phyloP scores from a whole-genome alignment of 129 eudicot species.

The Mikania micrantha region DNA sequence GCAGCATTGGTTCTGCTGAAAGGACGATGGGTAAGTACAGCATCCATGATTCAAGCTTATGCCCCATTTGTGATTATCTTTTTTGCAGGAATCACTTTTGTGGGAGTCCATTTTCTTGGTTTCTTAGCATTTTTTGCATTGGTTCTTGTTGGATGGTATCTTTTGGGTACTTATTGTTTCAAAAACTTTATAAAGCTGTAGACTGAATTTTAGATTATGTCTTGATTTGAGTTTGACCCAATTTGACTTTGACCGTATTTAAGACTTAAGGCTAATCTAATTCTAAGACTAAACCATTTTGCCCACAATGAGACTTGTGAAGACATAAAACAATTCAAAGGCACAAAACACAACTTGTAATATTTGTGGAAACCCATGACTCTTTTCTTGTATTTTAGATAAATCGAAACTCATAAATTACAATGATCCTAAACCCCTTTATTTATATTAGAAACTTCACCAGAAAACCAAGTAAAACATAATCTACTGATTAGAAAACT shows the following conservation, averaged over 20 bases:
- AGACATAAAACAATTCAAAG: no score
- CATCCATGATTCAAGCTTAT: slow-evolving; percentile 42
- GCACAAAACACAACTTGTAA: no score
- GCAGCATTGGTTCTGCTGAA: slow-evolving; percentile 63
- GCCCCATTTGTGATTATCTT: slow-evolving; percentile 57
- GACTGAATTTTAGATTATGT: background rate
- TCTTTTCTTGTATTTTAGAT: no score
- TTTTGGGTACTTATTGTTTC: slow-evolving; percentile 80
- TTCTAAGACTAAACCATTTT: no score
- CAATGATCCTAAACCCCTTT: no score
- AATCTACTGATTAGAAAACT: no score
- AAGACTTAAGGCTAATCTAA: background rate
- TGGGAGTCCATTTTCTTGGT: slow-evolving; percentile 58
- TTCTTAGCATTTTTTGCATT: slow-evolving; percentile 50
- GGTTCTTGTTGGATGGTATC: slow-evolving; percentile 84
- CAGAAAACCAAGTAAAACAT: no score
- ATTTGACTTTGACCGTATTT: slow-evolving; percentile 7
- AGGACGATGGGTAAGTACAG: slow-evolving; percentile 61
- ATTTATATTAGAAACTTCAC: no score
- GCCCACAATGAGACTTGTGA: no score
- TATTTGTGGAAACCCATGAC: no score
- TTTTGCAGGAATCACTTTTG: slow-evolving; percentile 52
- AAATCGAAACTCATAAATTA: no score
- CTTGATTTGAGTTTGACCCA: background rate
- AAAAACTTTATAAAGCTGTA: slow-evolving; percentile 56